Evolutionary conservation across 2,329 filamentous ascomycete genomes (phyloP).

Genomic region (Clathrospora elynae): DNA sequence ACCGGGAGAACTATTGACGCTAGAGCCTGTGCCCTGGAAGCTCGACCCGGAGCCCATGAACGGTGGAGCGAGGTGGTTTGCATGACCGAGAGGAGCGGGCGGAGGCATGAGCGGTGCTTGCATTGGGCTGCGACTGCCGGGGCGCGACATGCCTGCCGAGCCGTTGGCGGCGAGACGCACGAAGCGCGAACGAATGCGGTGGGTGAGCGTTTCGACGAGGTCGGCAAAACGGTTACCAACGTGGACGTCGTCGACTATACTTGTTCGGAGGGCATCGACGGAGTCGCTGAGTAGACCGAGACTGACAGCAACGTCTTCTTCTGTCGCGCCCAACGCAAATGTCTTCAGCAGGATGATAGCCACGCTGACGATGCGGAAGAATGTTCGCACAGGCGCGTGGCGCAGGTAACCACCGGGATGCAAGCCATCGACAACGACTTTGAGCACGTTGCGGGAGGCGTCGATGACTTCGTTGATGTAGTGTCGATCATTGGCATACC

Average conservation of each 20-base stretch:
- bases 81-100: conserved; percentile 25
- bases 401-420: conserved; percentile 76
- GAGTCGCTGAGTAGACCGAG: conserved; percentile 76
- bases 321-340: conserved; percentile 78
- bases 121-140: conserved; percentile 34
- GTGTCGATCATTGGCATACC: conserved; percentile 63
- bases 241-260: conserved; percentile 84
- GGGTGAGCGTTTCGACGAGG: conserved; percentile 77
- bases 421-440: conserved; percentile 76
- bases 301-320: conserved; percentile 76
- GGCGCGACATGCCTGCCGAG: conserved; percentile 47
- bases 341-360: conserved; percentile 86
- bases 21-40: conserved; percentile 27
- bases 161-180: conserved; percentile 61
- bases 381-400: conserved; percentile 81
- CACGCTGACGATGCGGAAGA: conserved; percentile 84
- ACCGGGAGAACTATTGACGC: conserved; percentile 34
- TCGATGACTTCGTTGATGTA: conserved; percentile 75
- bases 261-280: conserved; percentile 74
- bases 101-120: conserved; percentile 44
- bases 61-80: conserved; percentile 23
- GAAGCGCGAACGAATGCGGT: conserved; percentile 73
- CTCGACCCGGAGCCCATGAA: conserved; percentile 16
- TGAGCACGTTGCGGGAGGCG: conserved; percentile 75
- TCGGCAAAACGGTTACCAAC: conserved; percentile 84